Conservation (phyloP, 2,329 filamentous ascomycete genomes). For the Xylariomycetidae sp. region DNA sequence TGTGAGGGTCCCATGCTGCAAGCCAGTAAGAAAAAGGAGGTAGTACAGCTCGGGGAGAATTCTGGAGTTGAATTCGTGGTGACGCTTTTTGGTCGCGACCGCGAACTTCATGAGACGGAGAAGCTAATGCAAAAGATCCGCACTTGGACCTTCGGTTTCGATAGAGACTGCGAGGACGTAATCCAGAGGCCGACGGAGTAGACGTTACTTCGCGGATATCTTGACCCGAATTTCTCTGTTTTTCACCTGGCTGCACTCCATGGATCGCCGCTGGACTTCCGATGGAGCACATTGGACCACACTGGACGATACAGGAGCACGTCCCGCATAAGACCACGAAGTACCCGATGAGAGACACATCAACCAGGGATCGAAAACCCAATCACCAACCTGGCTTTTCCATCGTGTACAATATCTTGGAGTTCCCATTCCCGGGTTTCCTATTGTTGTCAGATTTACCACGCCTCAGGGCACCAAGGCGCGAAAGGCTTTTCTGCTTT, state of each 20-base stretch:
- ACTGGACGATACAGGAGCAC: slow-evolving; percentile 8
- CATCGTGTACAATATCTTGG: slow-evolving; percentile 24
- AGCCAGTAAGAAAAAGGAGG: slow-evolving; percentile 66
- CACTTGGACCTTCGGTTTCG: slow-evolving; percentile 88
- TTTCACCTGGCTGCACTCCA: slow-evolving; percentile 1
- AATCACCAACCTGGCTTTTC: slow-evolving; percentile 18
- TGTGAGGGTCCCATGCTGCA: slow-evolving; percentile 96
- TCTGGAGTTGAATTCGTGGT: slow-evolving; percentile 94
- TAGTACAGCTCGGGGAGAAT: slow-evolving; percentile 77
- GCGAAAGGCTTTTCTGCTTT: slow-evolving; percentile 20
- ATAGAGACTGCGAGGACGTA: slow-evolving; percentile 92
- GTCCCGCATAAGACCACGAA: no score
- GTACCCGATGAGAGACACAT: no score
- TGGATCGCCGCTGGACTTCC: slow-evolving; percentile 6
- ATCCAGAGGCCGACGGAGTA: slow-evolving; percentile 56
- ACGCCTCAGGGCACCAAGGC: slow-evolving; percentile 22
- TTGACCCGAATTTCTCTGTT: slow-evolving; percentile 3
- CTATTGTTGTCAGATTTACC: slow-evolving; percentile 25
- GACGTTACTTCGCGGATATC: slow-evolving; percentile 10
- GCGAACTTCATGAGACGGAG: slow-evolving; percentile 84
- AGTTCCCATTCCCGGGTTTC: slow-evolving; percentile 19
- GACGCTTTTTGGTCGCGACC: slow-evolving; percentile 87
- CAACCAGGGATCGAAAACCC: not conserved
- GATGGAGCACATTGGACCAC: slow-evolving; percentile 6
- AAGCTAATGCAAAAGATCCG: slow-evolving; percentile 85